phyloP scores from a whole-genome alignment of 441 rosid genomes.

The Pelargonium cotyledonis region DNA sequence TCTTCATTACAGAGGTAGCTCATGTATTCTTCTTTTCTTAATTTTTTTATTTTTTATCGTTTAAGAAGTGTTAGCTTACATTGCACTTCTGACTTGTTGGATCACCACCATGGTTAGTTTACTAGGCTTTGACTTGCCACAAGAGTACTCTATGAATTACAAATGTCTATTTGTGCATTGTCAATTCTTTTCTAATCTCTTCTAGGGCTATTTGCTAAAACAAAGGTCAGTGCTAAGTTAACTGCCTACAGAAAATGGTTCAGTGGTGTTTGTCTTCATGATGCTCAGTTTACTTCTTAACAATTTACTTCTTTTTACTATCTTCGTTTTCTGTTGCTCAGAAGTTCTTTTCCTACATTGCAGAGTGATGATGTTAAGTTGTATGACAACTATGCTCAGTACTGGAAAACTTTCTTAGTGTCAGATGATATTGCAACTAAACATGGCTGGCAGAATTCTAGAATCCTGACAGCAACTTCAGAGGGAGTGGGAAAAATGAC shows the following conservation, averaged over 20 bases:
- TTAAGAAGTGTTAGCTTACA: conserved; percentile 4
- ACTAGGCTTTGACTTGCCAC: background rate
- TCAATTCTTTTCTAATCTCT: background rate
- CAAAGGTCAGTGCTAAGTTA: background rate
- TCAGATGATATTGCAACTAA: conserved; percentile 43
- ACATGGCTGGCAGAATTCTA: conserved; percentile 48
- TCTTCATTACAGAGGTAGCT: conserved; percentile 78
- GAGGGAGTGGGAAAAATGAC: conserved; percentile 62
- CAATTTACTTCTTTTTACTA: conserved; percentile 18
- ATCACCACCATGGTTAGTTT: background rate
- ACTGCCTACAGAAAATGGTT: background rate
- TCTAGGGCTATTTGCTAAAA: too few species aligned
- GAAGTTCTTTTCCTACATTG: conserved; percentile 29
- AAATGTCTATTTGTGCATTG: background rate
- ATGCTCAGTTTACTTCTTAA: conserved; percentile 4
- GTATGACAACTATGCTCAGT: conserved; percentile 45
- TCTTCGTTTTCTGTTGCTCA: conserved; percentile 26
- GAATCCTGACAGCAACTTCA: conserved; percentile 56
- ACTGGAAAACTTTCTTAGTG: conserved; percentile 46
- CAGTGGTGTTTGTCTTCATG: conserved; percentile 7
- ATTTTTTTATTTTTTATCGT: too few species aligned
- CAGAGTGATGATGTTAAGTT: conserved; percentile 76
- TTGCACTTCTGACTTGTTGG: conserved; percentile 8
- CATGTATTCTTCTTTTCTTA: conserved; percentile 16
- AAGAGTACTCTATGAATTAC: background rate